Evolutionary conservation across 2,329 filamentous ascomycete species (phyloP).

Genomic region (Cytospora leucostoma): DNA sequence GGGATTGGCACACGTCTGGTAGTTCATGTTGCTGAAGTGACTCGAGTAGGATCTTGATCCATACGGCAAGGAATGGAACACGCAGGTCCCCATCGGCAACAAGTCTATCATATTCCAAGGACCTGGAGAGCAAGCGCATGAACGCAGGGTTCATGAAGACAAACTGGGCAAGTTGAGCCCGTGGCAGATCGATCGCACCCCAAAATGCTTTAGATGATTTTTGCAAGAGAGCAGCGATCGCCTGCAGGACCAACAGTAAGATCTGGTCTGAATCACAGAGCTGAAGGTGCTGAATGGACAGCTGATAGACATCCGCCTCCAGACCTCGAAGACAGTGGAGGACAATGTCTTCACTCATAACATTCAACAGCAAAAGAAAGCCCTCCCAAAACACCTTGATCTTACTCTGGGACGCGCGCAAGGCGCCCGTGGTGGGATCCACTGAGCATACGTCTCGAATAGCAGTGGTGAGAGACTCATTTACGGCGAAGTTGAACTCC

Average conservation of each 20-base stretch:
- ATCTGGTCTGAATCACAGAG: conserved; percentile 55
- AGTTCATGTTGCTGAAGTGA: conserved; percentile 77
- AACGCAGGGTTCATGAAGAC: conserved; percentile 74
- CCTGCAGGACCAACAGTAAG: conserved; percentile 68
- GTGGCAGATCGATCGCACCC: conserved; percentile 82
- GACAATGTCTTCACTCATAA: conserved; percentile 72
- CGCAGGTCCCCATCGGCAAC: conserved; percentile 54
- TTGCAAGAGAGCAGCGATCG: conserved; percentile 69
- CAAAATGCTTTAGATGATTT: conserved; percentile 82
- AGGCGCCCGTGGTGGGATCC: conserved; percentile 4
- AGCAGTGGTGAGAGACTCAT: conserved; percentile 68
- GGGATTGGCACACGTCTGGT: conserved; percentile 76
- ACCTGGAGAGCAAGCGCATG: conserved; percentile 61
- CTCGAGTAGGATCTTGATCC: conserved; percentile 75
- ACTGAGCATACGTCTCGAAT: conserved; percentile 43
- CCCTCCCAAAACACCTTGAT: conserved; percentile 80
- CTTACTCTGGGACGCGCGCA: conserved; percentile 43
- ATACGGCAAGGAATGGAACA: conserved; percentile 69
- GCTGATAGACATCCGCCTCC: conserved; percentile 71
- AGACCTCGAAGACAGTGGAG: conserved; percentile 77
- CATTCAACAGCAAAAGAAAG: conserved; percentile 71
- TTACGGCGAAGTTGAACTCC: conserved; percentile 87
- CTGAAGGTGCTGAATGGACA: conserved; percentile 58
- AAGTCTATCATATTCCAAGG: conserved; percentile 55
- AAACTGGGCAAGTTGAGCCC: conserved; percentile 79